Conservation (phyloP, 148 eudicot species). For the Rhododendron simsii region DNA sequence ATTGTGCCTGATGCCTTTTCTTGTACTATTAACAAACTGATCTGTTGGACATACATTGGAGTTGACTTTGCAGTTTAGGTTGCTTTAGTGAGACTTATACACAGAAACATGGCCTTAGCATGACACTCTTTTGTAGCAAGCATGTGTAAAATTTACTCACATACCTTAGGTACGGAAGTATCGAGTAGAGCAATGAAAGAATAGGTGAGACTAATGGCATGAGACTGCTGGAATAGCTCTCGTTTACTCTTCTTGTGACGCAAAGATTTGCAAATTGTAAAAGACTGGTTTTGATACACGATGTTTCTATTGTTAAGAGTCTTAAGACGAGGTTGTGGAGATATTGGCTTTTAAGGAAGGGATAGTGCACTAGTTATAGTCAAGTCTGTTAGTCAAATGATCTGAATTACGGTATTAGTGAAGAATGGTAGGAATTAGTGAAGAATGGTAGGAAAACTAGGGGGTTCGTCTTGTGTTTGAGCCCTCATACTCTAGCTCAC, state of each 20-base stretch:
- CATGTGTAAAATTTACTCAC: not conserved
- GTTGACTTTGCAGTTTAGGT: not conserved
- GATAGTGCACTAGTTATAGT: not conserved
- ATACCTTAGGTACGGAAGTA: too few species aligned
- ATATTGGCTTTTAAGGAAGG: not conserved
- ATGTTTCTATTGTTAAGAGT: not conserved
- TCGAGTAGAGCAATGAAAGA: not conserved
- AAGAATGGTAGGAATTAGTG: not conserved
- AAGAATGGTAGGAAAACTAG: not conserved
- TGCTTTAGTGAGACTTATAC: not conserved
- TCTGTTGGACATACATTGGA: not conserved
- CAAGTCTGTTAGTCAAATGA: not conserved
- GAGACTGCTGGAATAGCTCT: not conserved
- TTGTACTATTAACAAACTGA: not conserved
- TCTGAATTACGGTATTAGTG: not conserved
- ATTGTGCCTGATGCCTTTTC: not conserved
- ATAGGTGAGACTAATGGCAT: not conserved
- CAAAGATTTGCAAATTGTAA: not conserved
- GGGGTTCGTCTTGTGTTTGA: not conserved
- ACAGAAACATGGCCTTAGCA: not conserved
- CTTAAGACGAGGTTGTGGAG: not conserved
- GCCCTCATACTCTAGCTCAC: not conserved
- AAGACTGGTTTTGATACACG: not conserved
- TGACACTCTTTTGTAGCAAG: not conserved
- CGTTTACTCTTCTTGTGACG: not conserved